Evolutionary conservation across 2,329 filamentous ascomycete species (phyloP), one percentile per base, ranked within the genome.

Genomic region (Epichloe gansuensis): DNA sequence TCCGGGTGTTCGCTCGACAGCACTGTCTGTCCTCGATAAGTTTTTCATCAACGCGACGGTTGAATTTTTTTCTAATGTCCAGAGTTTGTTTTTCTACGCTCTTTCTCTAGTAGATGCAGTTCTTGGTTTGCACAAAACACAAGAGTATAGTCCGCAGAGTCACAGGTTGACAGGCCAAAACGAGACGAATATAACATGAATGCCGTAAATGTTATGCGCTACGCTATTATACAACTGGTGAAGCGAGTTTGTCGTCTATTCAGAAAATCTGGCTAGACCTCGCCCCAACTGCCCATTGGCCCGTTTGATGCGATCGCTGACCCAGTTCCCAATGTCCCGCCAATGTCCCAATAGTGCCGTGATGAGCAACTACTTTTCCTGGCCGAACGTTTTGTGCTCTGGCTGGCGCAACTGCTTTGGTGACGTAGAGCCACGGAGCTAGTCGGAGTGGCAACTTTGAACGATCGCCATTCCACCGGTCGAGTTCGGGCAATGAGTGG

Each of bases 321-420:
- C 3, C 85, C 85, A 52, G 86, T 91, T 2, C 86, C 87, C 25
- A 89, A 78, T 60, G 83, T 90, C 5, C 82, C 86, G 28, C 88
- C 88, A 58, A 95, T 81, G 66, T 95, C 91, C 91, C 91, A 96
- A 67, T 94, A 96, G 65, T 95, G 88, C 51, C 89, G 74, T 46
- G 83, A 88, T 45, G 86, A 91, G 37, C 81, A 78, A 58, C 81
- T 84, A 60, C 82, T 87, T 50, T 78, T 74, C 61, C 77, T 75
- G 41, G 81, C 83, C 37, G 81, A 88, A 60, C 84, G 82, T 65
- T 85, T 84, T 7, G 88, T 88, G 67, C 88, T 94, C 69, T 95
- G 88, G 63, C 88, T 95, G 4, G 88, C 89, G 66, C 89, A 95
- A 66, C 87, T 94, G 54, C 82, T 71, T 67, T 70, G 67, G 57